phyloP scores from a whole-genome alignment of 2,329 filamentous ascomycete genomes.

The Pestalotiopsis sp. region DNA sequence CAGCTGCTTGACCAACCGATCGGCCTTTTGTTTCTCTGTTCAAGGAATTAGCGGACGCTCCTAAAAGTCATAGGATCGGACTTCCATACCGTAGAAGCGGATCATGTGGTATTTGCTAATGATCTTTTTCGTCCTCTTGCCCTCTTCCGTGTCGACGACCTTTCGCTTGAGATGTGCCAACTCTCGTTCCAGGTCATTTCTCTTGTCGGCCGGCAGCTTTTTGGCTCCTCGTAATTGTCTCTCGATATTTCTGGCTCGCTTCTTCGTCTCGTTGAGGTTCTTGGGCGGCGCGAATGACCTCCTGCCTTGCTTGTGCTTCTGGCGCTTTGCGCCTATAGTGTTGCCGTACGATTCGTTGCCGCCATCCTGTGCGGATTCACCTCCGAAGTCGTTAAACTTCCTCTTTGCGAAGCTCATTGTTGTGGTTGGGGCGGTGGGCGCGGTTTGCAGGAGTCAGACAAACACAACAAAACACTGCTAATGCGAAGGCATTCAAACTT shows the following conservation, averaged over 20 bases:
- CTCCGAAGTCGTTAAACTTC: constrained; percentile 29
- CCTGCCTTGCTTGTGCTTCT: constrained; percentile 36
- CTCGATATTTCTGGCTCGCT: constrained; percentile 70
- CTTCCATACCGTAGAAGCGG: constrained; percentile 73
- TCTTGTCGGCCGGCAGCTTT: constrained; percentile 68
- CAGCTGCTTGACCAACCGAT: constrained; percentile 66
- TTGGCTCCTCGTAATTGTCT: constrained; percentile 64
- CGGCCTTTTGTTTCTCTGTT: constrained; percentile 73
- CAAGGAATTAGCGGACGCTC: constrained; percentile 14
- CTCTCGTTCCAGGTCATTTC: constrained; percentile 73
- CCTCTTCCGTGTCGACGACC: constrained; percentile 59
- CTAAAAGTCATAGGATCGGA: background rate
- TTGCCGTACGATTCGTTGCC: constrained; percentile 15
- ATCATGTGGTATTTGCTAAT: constrained; percentile 83
- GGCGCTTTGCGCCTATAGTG: constrained; percentile 26
- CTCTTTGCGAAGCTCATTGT: constrained; percentile 31
- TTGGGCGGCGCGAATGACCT: constrained; percentile 47
- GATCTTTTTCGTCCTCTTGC: constrained; percentile 68
- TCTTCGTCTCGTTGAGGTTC: constrained; percentile 66
- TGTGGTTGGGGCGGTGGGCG: background rate
- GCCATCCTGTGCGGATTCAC: constrained; percentile 20
- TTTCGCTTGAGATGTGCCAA: constrained; percentile 68
- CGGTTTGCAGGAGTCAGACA: background rate
- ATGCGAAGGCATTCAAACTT: background rate
- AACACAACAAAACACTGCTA: background rate